Base-by-base conservation (phyloP, 73 alveolate genomes). In the Paraurostyla sp. region DNA sequence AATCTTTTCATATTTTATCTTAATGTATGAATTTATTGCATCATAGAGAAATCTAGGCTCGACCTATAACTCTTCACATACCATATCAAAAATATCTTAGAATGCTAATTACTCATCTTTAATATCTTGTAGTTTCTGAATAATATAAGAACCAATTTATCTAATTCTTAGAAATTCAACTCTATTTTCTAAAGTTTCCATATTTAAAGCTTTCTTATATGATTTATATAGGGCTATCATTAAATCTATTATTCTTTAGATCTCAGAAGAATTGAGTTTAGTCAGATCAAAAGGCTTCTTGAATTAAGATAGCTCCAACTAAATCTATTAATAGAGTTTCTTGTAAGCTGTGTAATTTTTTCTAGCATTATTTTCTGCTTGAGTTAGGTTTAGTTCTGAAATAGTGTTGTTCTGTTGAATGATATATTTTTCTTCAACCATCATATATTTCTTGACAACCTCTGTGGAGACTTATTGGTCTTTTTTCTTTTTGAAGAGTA, bases 71-170 rank as follows among this genome's bases (percentile, higher is more conserved):
- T 65, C 82, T 4, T 65, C 82, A 65, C 82, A 22, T 9, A 65
- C 82, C 2, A 38, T 30, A 32, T 65, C 82, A 65, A 65, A 65
- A 4, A 65, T 58, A 65, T 65, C 82, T 65, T 65, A 30, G 38
- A 65, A 65, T 11, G 41, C 41, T 16, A 65, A 40, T 22, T 22
- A 18, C 3, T 30, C 13, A 40, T 65, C 82, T 23, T 65, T 65
- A 18, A 65, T 6, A 38, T 65, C 82, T 38, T 65, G 46, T 0
- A 65, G 33, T 65, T 65, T 65, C 36, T 65, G 58, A 2, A 65
- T 16, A 18, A 65, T 65, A 65, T 65, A 65, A 38, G 35, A 58
- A 7, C 82, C 82, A 22, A 65, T 65, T 30, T 36, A 18, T 38
- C 41, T 65, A 0, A 7, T 18, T n/a, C 46, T n/a, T 40, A 65